Evolutionary conservation across 306 rosid genomes (phyloP), one percentile per base, ranked within the genome.

Genomic region (Prunus armeniaca): DNA sequence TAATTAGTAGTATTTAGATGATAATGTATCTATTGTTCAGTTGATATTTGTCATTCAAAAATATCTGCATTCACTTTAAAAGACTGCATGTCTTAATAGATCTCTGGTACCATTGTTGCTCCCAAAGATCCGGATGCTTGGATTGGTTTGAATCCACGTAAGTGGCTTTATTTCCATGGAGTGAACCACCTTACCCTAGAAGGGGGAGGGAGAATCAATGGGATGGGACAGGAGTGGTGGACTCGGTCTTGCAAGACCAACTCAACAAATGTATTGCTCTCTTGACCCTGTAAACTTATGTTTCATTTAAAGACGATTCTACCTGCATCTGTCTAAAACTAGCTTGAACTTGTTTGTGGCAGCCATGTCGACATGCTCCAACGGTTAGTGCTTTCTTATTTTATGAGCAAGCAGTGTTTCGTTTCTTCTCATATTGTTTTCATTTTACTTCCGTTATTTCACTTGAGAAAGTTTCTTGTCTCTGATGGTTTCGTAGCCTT

Each of bases 221-320:
- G 98, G 73, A 92, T 81, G 96, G 98, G 98, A 50, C 88, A 86
- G 3, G 83, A 89, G 79, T 94, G 98, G 98, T 94, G 98, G 98
- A 80, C 88, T 58, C 90, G 78, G 28, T 94, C 98, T 75, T 94
- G 97, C 93, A 94, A 94, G 82, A 75, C 25, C 49, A 92, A 84
- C 84, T 56, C 84, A 62, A 76, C 91, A 69, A 89, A 90, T 82
- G 97, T 93, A 88, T 79, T 24, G 24, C 56, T 71, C 57, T 68
- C 76, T 79, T 45, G 43, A 45, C 77, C 55, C 78, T 80, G 20
- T 79, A 46, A 70, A 30, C 71, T 86, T 75, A 22, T 83, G 60
- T 78, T 67, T 74, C 52, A 2, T 80, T 81, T 19, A 76, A 69
- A 78, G 68, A 75, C 58, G 72, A 62, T 74, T 52, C 12, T 25